Evolutionary conservation across 148 eudicot species (phyloP).

Genomic region (Agrostemma githago): DNA sequence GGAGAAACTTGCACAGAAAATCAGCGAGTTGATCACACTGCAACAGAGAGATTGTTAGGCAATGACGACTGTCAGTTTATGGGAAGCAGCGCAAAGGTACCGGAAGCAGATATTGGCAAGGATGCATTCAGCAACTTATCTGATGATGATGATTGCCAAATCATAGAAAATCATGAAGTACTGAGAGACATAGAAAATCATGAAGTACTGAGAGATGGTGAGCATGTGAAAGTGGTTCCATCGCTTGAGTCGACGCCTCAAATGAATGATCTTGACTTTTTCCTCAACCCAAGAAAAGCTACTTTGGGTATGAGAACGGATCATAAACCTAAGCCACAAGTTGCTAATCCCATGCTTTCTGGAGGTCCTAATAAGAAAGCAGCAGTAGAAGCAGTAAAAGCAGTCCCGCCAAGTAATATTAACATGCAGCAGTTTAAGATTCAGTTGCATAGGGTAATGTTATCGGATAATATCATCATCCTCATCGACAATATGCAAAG

Average conservation of each 20-base stretch:
- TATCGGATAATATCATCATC: conserved; percentile 41
- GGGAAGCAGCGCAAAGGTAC: conserved; percentile 29
- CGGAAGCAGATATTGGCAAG: conserved; percentile 25
- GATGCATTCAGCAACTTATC: conserved; percentile 28
- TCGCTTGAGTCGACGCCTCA: conserved; percentile 34
- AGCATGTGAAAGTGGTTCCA: conserved; percentile 25
- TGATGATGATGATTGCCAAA: conserved; percentile 39
- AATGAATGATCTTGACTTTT: conserved; percentile 65
- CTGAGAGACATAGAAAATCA: conserved; percentile 26
- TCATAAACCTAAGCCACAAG: conserved; percentile 25
- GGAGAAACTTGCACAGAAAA: conserved; percentile 19
- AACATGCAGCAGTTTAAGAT: conserved; percentile 35
- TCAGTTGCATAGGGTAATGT: conserved; percentile 37
- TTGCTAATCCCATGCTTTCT: conserved; percentile 26
- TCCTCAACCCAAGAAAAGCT: conserved; percentile 52
- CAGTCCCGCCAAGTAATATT: conserved; percentile 23
- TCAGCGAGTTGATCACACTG: conserved; percentile 22
- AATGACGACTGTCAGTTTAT: conserved; percentile 32
- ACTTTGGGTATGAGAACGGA: conserved; percentile 25
- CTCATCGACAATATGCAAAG: conserved; percentile 36
- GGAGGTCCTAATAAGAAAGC: conserved; percentile 27
- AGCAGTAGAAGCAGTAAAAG: conserved; percentile 29
- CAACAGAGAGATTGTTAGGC: conserved; percentile 24
- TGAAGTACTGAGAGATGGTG: conserved; percentile 26
- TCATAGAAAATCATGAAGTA: conserved; percentile 31